These are phyloP conservation scores for Thozetella sp. DNA, from an alignment of 495 filamentous ascomycete species.

Conservation along the genomic window DNA sequence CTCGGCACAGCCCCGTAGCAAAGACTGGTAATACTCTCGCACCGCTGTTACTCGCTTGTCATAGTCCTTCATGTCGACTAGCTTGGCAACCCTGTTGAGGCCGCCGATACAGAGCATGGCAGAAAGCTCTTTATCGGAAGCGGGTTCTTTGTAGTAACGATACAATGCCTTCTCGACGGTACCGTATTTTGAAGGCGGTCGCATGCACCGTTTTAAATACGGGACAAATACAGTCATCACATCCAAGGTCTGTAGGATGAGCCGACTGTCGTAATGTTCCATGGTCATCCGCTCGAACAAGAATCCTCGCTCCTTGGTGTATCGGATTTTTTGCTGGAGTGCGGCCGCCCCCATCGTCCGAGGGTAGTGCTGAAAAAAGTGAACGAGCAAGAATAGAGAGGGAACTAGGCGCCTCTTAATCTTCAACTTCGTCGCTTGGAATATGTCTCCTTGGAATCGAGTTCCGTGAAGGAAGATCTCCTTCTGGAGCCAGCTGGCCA, in stretches of 20 bases:
- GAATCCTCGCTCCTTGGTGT: too few relatives aligned
- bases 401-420: slow-evolving; percentile 8
- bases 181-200: slow-evolving; percentile 7
- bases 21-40: neutral
- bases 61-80: slow-evolving; percentile 2
- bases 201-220: neutral
- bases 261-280: neutral
- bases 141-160: neutral
- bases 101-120: slow-evolving; percentile 5
- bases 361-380: slow-evolving; percentile 5
- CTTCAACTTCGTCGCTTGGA: slow-evolving; percentile 5
- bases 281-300: neutral
- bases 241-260: slow-evolving; percentile 5
- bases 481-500: slow-evolving; percentile 2
- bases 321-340: too few relatives aligned
- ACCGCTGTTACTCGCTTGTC: slow-evolving; percentile 3
- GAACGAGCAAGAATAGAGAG: neutral
- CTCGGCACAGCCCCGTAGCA: too few relatives aligned
- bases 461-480: slow-evolving; percentile 7
- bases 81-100: neutral
- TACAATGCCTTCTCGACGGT: slow-evolving; percentile 2
- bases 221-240: neutral
- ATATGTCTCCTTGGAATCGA: slow-evolving; percentile 2
- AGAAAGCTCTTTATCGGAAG: neutral
- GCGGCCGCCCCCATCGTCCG: neutral